A percentile compares a stretch with the other conserved stretches of the same genome.
Evolutionary conservation across 768 basidiomycete genomes (phyloP).

Genomic region (Termitomyces sp.): DNA sequence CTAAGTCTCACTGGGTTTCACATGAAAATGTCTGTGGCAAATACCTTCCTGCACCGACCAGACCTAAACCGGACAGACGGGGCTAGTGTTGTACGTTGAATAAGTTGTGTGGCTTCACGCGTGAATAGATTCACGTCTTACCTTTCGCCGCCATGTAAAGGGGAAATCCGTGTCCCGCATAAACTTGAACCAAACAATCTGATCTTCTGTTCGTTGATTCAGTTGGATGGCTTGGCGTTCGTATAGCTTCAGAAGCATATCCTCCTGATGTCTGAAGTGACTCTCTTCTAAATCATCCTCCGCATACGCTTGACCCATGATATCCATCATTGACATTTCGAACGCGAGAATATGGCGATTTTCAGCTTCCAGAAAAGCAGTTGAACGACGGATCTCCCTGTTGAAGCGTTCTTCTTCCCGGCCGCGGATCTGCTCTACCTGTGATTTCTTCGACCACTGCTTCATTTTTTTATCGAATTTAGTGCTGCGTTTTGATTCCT

Average conservation of each 20-base stretch:
- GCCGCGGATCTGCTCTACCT: not conserved
- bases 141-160: too few species aligned
- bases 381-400: not conserved
- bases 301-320: not conserved
- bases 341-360: not conserved
- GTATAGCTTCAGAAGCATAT: not conserved
- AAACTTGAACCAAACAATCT: not conserved
- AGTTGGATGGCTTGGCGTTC: not conserved
- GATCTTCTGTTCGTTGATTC: too few species aligned
- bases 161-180: too few species aligned
- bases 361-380: not conserved
- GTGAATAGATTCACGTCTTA: too few species aligned
- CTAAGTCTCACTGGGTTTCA: too few species aligned
- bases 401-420: not conserved
- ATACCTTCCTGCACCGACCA: too few species aligned
- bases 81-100: too few species aligned
- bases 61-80: too few species aligned
- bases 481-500: not conserved
- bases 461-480: not conserved
- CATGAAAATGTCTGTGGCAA: too few species aligned
- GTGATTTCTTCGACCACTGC: not conserved
- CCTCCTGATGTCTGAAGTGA: not conserved
- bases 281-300: not conserved
- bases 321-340: not conserved
- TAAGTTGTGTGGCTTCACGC: too few species aligned